Evolutionary conservation across 2,329 filamentous ascomycete species (phyloP).

Genomic region (Stagonosporopsis tanaceti): DNA sequence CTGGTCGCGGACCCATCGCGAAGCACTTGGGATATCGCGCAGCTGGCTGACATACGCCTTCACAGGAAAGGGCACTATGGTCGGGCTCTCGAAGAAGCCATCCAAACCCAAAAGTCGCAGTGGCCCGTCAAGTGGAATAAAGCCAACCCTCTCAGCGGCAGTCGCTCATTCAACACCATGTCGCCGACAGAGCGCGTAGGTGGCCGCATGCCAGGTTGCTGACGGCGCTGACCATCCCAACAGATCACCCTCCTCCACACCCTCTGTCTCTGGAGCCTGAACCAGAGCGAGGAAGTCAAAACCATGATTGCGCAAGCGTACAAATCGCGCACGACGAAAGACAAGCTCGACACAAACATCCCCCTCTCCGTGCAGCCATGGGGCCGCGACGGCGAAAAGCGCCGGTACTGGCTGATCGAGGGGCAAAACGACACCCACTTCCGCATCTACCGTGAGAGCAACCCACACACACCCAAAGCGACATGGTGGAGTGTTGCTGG

Average conservation of each 20-base stretch:
- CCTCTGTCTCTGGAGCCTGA: conserved; percentile 86
- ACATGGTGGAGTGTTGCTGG: conserved; percentile 96
- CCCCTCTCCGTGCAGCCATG: conserved; percentile 89
- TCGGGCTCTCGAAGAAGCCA: conserved; percentile 91
- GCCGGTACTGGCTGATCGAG: conserved; percentile 92
- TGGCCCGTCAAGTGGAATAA: conserved; percentile 87
- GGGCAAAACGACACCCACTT: conserved; percentile 94
- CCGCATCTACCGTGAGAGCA: conserved; percentile 91
- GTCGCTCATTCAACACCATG: conserved; percentile 84
- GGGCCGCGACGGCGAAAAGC: conserved; percentile 88
- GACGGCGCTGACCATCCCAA: conserved; percentile 27
- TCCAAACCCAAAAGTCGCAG: conserved; percentile 83
- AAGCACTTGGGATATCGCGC: conserved; percentile 1
- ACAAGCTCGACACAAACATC: conserved; percentile 81
- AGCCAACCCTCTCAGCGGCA: conserved; percentile 82
- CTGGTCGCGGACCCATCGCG: conserved; percentile 30
- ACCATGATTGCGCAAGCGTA: conserved; percentile 78
- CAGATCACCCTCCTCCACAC: conserved; percentile 85
- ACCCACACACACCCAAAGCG: conserved; percentile 74
- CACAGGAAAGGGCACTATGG: conserved; percentile 87
- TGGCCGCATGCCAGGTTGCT: conserved; percentile 14
- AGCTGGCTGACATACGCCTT: conserved; percentile 43
- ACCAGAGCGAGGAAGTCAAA: conserved; percentile 85
- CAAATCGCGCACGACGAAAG: conserved; percentile 76
- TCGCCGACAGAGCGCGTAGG: conserved; percentile 78